Base-by-base conservation (phyloP, 371 early-diverging fungal genomes). In the Apophysomyces variabilis region DNA sequence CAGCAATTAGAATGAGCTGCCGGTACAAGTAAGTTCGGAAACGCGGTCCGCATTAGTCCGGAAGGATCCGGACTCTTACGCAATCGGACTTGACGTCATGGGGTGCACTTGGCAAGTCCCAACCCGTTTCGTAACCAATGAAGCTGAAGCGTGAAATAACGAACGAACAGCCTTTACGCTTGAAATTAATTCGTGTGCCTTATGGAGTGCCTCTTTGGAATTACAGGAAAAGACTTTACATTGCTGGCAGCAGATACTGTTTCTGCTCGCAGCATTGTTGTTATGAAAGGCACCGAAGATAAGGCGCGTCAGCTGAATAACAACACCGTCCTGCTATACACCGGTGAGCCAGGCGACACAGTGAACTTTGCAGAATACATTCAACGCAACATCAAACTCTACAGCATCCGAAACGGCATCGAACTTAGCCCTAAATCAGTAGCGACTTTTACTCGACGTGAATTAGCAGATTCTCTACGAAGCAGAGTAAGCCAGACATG, bases 351-450 rank as follows among this genome's bases (percentile, higher is more conserved):
- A n/a, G 98, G 98, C 59, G 99, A 98, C 72, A 91, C 95, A 5
- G 91, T 92, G 54, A 91, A 94, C 73, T 98, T 97, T 85, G 90
- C 95, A 56, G 99, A 98, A 83, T 98, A 93, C 77, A 92, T 98
- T 66, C 95, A 96, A 75, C 87, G 92, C 70, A 98, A 97, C 77
- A 84, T 93, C 65, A 87, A 91, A 75, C 88, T 97, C n/a, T 95
- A 96, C 75, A 89, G 90, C 45, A 94, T 97, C 68, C 84, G 89
- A 60, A 90, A 97, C 72, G 92, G 93, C 18, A 83, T 91, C 58
- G 92, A 92, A 60, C 80, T 97, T 67, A 85, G 89, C 46, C 89
- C 96, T 11, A 85, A 84, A 60, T 95, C 93, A 6, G 85, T 89
- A n/a, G 94, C 97, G 5, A 88, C 82, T 62, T 98, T 90, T 77